Evolutionary conservation across 371 early-diverging fungal species (phyloP).

Genomic region (Hamiltosporidium magnivora): DNA sequence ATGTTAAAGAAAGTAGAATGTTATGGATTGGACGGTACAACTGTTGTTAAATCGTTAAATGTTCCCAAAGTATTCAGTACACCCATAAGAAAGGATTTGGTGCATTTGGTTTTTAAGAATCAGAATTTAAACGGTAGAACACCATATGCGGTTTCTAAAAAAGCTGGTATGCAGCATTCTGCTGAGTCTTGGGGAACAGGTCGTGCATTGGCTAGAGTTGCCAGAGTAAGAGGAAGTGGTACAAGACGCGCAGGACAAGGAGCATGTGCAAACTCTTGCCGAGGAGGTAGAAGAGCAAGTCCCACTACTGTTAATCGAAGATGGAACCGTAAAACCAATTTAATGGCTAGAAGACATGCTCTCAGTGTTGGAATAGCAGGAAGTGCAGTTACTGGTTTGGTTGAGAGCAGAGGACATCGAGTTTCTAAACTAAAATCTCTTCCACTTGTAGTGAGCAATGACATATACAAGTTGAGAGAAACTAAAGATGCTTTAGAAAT

Average conservation of each 20-base stretch:
- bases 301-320: constrained; percentile 98
- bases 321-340: constrained; percentile 96
- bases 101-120: constrained; percentile 84
- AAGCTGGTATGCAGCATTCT: constrained; percentile 98
- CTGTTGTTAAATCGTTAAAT: neutral
- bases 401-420: constrained; percentile 94
- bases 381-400: constrained; percentile 80
- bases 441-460: constrained; percentile 79
- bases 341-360: constrained; percentile 91
- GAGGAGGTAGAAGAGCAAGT: constrained; percentile 98
- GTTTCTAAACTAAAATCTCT: constrained; percentile 79
- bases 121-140: constrained; percentile 96
- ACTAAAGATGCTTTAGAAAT: constrained; percentile 85
- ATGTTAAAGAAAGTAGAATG: neutral
- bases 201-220: constrained; percentile 98
- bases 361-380: constrained; percentile 94
- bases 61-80: constrained; percentile 88
- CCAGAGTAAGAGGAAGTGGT: constrained; percentile 93
- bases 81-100: constrained; percentile 90
- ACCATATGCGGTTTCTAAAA: constrained; percentile 84
- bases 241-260: constrained; percentile 98
- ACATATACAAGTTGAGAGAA: constrained; percentile 70
- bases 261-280: constrained; percentile 98
- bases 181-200: constrained; percentile 98
- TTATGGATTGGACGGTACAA: neutral